phyloP scores from a whole-genome alignment of 2,329 filamentous ascomycete species.

The Sordariomycetes sp. region DNA sequence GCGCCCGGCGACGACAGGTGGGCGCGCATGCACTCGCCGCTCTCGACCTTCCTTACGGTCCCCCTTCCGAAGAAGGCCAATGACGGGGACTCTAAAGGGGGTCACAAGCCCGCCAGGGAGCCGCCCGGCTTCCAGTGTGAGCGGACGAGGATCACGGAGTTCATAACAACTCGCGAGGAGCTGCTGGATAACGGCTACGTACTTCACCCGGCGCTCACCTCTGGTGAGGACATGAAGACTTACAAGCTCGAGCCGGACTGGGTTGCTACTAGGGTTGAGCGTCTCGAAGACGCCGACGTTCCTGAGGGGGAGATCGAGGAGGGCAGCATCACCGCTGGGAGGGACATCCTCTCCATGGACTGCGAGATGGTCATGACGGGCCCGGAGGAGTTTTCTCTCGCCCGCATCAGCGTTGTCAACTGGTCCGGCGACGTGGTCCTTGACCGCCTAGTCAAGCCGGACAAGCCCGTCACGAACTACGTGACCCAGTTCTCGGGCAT shows the following conservation, averaged over 20 bases:
- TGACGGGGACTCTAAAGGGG: conserved; percentile 44
- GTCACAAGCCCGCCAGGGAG: conserved; percentile 47
- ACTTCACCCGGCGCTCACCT: conserved; percentile 60
- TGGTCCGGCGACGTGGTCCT: conserved; percentile 77
- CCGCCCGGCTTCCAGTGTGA: conserved; percentile 58
- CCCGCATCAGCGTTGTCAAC: conserved; percentile 72
- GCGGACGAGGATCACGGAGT: conserved; percentile 70
- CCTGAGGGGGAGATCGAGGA: conserved; percentile 60
- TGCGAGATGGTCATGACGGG: conserved; percentile 96
- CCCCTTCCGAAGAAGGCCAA: conserved; percentile 57
- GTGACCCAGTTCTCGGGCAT: conserved; percentile 88
- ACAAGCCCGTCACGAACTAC: conserved; percentile 81
- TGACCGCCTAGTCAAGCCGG: conserved; percentile 86
- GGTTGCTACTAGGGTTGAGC: conserved; percentile 63
- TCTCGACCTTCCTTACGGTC: conserved; percentile 71
- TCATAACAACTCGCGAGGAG: conserved; percentile 59
- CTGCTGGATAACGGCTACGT: conserved; percentile 74
- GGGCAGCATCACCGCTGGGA: conserved; percentile 73
- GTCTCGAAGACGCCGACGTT: conserved; percentile 51
- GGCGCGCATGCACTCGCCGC: conserved; percentile 71
- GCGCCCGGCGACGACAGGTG: conserved; percentile 76
- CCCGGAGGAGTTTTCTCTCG: conserved; percentile 67
- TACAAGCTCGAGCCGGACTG: conserved; percentile 44
- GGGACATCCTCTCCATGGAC: conserved; percentile 69
- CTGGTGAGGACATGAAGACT: background rate